Percentiles rank a stretch among this genome's conserved stretches.
Conservation (phyloP, 148 eudicot species). For the Diospyros kaki region DNA sequence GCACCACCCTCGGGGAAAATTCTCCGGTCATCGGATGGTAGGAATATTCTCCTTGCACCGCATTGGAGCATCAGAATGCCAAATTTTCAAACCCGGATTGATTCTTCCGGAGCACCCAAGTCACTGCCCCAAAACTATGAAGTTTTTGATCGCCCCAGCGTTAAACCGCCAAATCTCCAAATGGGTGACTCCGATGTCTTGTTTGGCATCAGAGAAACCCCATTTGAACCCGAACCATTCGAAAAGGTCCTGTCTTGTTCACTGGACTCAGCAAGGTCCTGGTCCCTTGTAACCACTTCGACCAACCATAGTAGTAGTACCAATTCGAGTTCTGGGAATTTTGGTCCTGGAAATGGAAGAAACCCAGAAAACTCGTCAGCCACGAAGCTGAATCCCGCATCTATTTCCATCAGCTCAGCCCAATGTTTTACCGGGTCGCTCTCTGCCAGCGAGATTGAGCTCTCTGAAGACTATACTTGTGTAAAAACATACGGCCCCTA, state of each 20-base stretch:
- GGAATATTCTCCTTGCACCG: slow-evolving; percentile 59
- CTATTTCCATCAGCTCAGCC: slow-evolving; percentile 18
- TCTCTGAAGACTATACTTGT: slow-evolving; percentile 93
- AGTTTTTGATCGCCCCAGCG: slow-evolving; percentile 30
- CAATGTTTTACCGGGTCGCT: slow-evolving; percentile 42
- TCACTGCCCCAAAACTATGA: slow-evolving; percentile 60
- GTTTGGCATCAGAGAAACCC: slow-evolving; percentile 60
- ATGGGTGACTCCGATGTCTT: slow-evolving; percentile 56
- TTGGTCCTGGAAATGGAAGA: slow-evolving; percentile 30
- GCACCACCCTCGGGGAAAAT: slow-evolving; percentile 40
- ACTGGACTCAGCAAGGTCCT: slow-evolving; percentile 58
- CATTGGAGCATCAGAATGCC: slow-evolving; percentile 59
- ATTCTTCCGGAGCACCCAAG: slow-evolving; percentile 50
- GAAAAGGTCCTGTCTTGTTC: slow-evolving; percentile 59
- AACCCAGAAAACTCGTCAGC: slow-evolving; percentile 17
- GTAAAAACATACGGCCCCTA: slow-evolving; percentile 81
- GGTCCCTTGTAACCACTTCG: slow-evolving; percentile 32
- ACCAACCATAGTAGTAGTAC: slow-evolving; percentile 17
- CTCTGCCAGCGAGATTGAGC: slow-evolving; percentile 81
- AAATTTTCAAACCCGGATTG: slow-evolving; percentile 21
- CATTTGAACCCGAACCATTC: slow-evolving; percentile 23
- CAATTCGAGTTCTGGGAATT: slow-evolving; percentile 27
- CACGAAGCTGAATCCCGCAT: slow-evolving; percentile 21
- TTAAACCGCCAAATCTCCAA: slow-evolving; percentile 45
- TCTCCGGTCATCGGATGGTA: slow-evolving; percentile 47